Evolutionary conservation across 2,329 filamentous ascomycete species (phyloP).

Genomic region (Alternaria sp.): DNA sequence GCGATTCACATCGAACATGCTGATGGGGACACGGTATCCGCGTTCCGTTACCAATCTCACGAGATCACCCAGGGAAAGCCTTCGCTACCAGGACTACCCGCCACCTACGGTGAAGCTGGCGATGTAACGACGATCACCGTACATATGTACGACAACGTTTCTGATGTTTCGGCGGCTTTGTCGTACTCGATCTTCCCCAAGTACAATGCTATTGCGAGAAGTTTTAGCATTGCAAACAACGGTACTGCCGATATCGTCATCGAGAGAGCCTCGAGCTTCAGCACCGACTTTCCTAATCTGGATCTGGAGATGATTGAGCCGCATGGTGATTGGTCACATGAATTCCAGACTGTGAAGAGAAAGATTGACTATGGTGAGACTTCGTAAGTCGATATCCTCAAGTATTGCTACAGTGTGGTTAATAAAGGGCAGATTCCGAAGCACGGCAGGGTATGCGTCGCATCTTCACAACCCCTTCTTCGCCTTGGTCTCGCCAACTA

Average conservation of each 20-base stretch:
- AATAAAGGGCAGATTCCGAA: constrained; percentile 63
- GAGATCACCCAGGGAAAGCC: constrained; percentile 67
- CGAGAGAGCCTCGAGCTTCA: constrained; percentile 68
- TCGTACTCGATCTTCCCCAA: constrained; percentile 71
- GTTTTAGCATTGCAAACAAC: constrained; percentile 69
- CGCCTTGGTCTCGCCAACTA: constrained; percentile 63
- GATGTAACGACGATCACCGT: constrained; percentile 69
- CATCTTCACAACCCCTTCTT: constrained; percentile 73
- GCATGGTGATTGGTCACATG: constrained; percentile 70
- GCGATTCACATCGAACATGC: constrained; percentile 69
- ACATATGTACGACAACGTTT: constrained; percentile 67
- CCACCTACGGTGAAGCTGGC: constrained; percentile 65
- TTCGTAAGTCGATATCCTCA: constrained; percentile 23
- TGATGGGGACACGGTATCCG: constrained; percentile 66
- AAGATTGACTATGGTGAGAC: constrained; percentile 64
- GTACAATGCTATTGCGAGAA: constrained; percentile 69
- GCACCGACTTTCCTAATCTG: constrained; percentile 67
- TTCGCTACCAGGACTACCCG: constrained; percentile 63
- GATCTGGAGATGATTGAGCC: constrained; percentile 71
- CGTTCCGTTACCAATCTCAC: constrained; percentile 67
- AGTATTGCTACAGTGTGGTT: constrained; percentile 1
- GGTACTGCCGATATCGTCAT: constrained; percentile 63
- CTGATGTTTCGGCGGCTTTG: constrained; percentile 65
- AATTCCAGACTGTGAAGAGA: constrained; percentile 64
- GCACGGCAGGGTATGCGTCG: constrained; percentile 69